Evolutionary conservation across 371 early-diverging fungal genomes (phyloP).

Genomic region (Blakeslea trispora): DNA sequence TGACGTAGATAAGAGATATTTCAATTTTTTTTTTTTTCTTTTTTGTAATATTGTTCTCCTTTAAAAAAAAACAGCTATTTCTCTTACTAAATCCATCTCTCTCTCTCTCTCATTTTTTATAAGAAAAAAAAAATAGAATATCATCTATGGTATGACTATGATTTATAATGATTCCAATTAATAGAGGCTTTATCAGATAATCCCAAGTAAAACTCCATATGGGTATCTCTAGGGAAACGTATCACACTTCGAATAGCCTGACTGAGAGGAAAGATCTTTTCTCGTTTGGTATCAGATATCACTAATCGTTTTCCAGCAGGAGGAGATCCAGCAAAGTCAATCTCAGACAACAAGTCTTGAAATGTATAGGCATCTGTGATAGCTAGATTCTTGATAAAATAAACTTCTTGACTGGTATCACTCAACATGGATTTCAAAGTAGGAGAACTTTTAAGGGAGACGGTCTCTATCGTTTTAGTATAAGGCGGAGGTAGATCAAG

Average conservation of each 20-base stretch:
- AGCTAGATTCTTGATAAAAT: slow-evolving; percentile 36
- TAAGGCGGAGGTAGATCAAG: not conserved
- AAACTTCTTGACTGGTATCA: no score
- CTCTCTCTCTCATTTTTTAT: no score
- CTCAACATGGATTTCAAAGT: no score
- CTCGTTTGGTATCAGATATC: slow-evolving; percentile 22
- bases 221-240: not conserved
- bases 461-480: slow-evolving; percentile 27
- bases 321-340: slow-evolving; percentile 36
- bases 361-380: slow-evolving; percentile 40
- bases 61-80: no score
- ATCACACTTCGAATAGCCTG: slow-evolving; percentile 37
- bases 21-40: no score
- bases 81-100: no score
- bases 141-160: no score
- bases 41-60: no score
- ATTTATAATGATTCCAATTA: slow-evolving; percentile 30
- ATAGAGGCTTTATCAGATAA: slow-evolving; percentile 36
- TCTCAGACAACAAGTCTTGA: slow-evolving; percentile 29
- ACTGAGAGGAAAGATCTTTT: slow-evolving; percentile 33
- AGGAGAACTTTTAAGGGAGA: slow-evolving; percentile 26
- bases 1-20: no score
- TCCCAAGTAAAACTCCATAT: slow-evolving; percentile 38
- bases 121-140: no score
- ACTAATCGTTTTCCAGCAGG: slow-evolving; percentile 40